Conservation (phyloP, 257 asterid species). For the Nicotiana tomentosiformis region DNA sequence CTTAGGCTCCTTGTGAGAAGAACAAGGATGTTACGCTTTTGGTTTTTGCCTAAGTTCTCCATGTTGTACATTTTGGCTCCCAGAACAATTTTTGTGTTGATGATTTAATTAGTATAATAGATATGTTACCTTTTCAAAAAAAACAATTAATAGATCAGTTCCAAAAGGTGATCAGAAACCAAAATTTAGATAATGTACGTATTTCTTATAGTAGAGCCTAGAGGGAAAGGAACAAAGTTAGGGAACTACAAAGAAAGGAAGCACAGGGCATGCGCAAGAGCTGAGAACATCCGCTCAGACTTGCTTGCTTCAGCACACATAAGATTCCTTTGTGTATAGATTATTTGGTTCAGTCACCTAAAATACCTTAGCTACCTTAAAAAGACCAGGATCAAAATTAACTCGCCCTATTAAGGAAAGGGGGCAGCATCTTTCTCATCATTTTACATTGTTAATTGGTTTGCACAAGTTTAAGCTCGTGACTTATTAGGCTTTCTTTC, state of each 20-base stretch:
- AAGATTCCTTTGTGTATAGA: background rate
- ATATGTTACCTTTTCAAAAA: no score
- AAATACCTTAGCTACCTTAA: background rate
- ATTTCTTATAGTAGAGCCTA: background rate
- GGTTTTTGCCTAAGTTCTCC: no score
- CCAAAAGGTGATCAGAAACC: background rate
- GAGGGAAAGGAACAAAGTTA: background rate
- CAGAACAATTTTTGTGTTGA: no score
- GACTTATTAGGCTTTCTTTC: background rate
- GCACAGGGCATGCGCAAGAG: background rate
- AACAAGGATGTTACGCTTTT: no score
- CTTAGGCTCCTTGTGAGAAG: no score
- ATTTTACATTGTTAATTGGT: background rate
- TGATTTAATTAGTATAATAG: no score
- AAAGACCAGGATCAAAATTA: background rate
- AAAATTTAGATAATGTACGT: background rate
- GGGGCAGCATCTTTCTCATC: background rate
- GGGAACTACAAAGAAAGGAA: background rate
- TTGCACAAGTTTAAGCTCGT: background rate
- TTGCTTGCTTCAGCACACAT: background rate
- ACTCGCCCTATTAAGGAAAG: background rate
- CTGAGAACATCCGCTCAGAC: background rate
- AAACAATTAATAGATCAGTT: background rate
- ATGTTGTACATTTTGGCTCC: no score
- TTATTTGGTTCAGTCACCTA: background rate